phyloP scores from a whole-genome alignment of 2,329 filamentous ascomycete species.

The Acrodontium crateriforme region DNA sequence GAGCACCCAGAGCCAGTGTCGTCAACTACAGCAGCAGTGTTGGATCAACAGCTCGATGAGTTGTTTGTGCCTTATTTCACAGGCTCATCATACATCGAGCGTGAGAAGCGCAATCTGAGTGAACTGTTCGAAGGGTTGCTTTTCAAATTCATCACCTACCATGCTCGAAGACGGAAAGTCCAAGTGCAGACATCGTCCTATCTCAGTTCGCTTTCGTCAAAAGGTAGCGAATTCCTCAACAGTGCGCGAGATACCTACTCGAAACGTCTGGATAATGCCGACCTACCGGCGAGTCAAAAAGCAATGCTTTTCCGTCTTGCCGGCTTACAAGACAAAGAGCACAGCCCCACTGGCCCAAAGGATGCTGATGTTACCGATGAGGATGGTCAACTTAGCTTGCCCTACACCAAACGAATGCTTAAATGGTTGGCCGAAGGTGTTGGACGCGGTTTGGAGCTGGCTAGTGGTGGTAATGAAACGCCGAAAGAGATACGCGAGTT shows the following conservation, averaged over 20 bases:
- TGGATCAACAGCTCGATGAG: conserved; percentile 56
- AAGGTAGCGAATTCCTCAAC: conserved; percentile 75
- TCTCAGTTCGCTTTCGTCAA: conserved; percentile 80
- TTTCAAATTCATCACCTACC: conserved; percentile 95
- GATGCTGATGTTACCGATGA: conserved; percentile 86
- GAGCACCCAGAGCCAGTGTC: conserved; percentile 89
- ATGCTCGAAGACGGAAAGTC: conserved; percentile 74
- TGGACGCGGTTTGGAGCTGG: conserved; percentile 79
- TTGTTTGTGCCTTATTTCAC: conserved; percentile 53
- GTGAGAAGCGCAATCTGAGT: conserved; percentile 54
- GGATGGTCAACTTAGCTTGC: conserved; percentile 68
- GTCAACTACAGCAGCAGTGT: conserved; percentile 59
- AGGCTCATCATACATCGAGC: conserved; percentile 51
- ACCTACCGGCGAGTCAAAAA: conserved; percentile 77
- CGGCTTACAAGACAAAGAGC: conserved; percentile 57
- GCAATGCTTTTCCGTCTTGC: conserved; percentile 81
- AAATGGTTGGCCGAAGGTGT: conserved; percentile 96
- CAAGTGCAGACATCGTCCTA: conserved; percentile 56
- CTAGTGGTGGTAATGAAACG: conserved; percentile 63
- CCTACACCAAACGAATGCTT: conserved; percentile 94
- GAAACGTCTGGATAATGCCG: conserved; percentile 74
- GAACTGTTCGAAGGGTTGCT: conserved; percentile 81
- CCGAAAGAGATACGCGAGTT: conserved; percentile 86
- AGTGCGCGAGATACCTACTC: conserved; percentile 86
- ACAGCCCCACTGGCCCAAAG: conserved; percentile 36